Evolutionary conservation across 805 yeast species (phyloP).

Genomic region (Myxozyma sirexii): DNA sequence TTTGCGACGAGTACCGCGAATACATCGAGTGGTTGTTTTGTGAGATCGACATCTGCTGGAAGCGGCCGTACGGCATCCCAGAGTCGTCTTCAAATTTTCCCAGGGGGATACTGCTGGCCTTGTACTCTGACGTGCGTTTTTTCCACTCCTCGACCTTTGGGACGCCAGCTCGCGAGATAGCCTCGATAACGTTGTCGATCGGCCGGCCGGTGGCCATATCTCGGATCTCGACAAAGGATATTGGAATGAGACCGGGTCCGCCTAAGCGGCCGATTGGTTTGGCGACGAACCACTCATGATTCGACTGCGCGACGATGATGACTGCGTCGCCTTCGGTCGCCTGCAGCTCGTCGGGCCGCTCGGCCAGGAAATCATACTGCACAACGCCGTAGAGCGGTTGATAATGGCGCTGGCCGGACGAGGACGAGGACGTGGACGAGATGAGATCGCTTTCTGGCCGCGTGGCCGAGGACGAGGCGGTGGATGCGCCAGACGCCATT

Average conservation of each 20-base stretch:
- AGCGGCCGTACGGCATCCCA: conserved; percentile 14
- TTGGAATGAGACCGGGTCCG: conserved; percentile 96
- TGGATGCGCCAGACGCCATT: conserved; percentile 21
- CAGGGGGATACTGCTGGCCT: conserved; percentile 81
- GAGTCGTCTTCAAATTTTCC: conserved; percentile 54
- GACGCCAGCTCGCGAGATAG: conserved; percentile 66
- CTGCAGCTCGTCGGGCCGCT: conserved; percentile 78
- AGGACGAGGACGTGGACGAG: conserved; percentile 26
- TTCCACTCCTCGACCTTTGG: conserved; percentile 98
- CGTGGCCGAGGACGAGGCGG: conserved; percentile 12
- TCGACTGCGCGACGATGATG: conserved; percentile 93
- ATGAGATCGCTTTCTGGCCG: conserved; percentile 17
- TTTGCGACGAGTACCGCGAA: conserved; percentile 7
- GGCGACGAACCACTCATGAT: conserved; percentile 96
- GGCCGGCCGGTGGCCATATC: conserved; percentile 70
- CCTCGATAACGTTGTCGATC: conserved; percentile 57
- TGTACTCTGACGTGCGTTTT: conserved; percentile 82
- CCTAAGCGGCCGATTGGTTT: conserved; percentile 89
- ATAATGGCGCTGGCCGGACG: conserved; percentile 14
- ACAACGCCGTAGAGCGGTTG: conserved; percentile 77
- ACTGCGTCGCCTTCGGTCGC: conserved; percentile 85
- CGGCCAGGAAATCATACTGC: conserved; percentile 83
- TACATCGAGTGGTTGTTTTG: conserved; percentile 8
- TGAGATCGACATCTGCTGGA: conserved; percentile 25
- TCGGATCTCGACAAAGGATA: conserved; percentile 80